These are phyloP conservation scores for Verticillium albo-atrum DNA, from an alignment of 2,329 filamentous ascomycete genomes.

Conservation along the genomic window DNA sequence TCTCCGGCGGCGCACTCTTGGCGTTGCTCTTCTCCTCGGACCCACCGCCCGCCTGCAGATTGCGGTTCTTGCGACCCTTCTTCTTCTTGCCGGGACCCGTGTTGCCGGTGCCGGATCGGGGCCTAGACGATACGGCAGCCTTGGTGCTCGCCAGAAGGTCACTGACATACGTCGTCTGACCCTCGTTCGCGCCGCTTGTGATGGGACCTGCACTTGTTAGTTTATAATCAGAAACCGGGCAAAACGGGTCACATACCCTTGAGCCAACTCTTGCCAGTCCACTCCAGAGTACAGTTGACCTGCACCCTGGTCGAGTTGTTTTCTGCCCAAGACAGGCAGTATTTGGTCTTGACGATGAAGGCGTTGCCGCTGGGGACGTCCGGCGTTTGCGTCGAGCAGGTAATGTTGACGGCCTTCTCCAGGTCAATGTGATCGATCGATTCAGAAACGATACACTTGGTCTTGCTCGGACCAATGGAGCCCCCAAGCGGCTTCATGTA, in stretches of 20 bases:
- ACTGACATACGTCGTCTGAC: slow-evolving; percentile 78
- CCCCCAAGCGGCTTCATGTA: slow-evolving; percentile 90
- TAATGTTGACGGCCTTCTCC: slow-evolving; percentile 81
- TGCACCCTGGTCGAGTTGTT: slow-evolving; percentile 80
- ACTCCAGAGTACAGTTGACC: slow-evolving; percentile 88
- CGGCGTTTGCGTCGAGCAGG: slow-evolving; percentile 79
- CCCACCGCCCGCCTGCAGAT: slow-evolving; percentile 38
- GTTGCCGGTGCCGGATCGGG: slow-evolving; percentile 41
- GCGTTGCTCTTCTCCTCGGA: slow-evolving; percentile 31
- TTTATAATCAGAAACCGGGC: slow-evolving; percentile 4
- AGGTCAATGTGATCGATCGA: slow-evolving; percentile 80
- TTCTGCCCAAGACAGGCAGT: slow-evolving; percentile 89
- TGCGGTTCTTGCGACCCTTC: slow-evolving; percentile 51
- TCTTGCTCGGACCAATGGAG: slow-evolving; percentile 86
- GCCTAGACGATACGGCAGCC: slow-evolving; percentile 63
- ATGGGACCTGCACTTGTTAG: slow-evolving; percentile 67
- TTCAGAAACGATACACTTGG: slow-evolving; percentile 87
- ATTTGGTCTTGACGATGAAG: slow-evolving; percentile 88
- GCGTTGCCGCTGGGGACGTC: slow-evolving; percentile 93
- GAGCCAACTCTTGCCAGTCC: slow-evolving; percentile 97
- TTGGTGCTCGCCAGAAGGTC: slow-evolving; percentile 73
- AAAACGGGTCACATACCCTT: slow-evolving; percentile 62
- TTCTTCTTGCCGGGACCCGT: slow-evolving; percentile 54
- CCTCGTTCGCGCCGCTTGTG: slow-evolving; percentile 90
- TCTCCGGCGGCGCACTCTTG: slow-evolving; percentile 35